Base-by-base conservation (phyloP, 345 rosid species). In the Populus tremula region DNA sequence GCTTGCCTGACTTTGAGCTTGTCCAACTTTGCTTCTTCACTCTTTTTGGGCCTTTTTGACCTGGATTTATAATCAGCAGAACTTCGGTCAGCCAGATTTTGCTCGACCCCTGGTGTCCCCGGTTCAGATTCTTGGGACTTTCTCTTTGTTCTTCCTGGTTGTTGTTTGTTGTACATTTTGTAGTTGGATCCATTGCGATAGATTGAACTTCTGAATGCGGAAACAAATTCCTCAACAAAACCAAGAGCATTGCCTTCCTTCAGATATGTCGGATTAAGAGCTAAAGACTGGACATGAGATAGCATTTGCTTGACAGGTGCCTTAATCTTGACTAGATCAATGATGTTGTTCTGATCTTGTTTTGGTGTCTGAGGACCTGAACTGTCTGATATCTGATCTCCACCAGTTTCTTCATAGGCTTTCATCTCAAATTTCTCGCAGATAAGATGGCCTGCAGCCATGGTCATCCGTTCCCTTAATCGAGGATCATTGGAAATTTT, bases 151-250 rank as follows among this genome's bases (percentile, higher is more conserved):
- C 84, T 81, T 27, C 80, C 83, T 38, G 71, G 71, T 76, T 73
- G 76, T 74, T 61, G 35, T 72, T 82, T 77, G 33, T 69, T 81
- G 82, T 69, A 76, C 18, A 38, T 49, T 79, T 78, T 50, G 69
- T 78, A 78, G 73, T 85, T 78, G 63, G 87, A 78, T 62, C 86
- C 89, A 50, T 88, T 76, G 38, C 35, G 56, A 82, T 74, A 89
- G 54, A 86, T 81, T 61, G 92, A 88, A 84, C 85, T 90, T 86
- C 98, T 87, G 76, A 87, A 91, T 33, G 78, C 78, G 36, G 89
- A 83, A 86, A 93, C 67, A 82, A 91, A 93, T 64, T 77, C 91
- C 70, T 76, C 84, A 70, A 86, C 89, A 84, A 71, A 72, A 75
- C 85, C 87, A 56, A 81, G 78, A 71, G 85, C 76, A 59, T 79